phyloP scores from a whole-genome alignment of 139 green algal species.

The Picochlorum costavermella region DNA sequence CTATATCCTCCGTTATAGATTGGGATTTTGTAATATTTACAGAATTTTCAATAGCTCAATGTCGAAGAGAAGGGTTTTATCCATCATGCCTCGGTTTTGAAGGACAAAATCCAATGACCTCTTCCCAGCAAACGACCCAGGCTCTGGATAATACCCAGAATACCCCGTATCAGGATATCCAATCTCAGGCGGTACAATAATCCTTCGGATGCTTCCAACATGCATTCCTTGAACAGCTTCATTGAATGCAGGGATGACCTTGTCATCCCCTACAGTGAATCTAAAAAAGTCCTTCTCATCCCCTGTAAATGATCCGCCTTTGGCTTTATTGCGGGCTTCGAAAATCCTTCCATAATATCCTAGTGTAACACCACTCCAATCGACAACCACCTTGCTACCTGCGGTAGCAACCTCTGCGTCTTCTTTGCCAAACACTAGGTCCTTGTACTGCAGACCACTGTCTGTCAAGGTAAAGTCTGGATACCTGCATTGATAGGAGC shows the following conservation, averaged over 20 bases:
- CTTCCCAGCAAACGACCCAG: constrained; percentile 51
- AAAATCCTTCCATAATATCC: constrained; percentile 74
- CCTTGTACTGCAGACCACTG: constrained; percentile 56
- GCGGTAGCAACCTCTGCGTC: neutral
- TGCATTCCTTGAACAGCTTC: constrained; percentile 72
- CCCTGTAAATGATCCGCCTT: constrained; percentile 55
- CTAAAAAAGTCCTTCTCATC: constrained; percentile 57
- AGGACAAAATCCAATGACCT: constrained; percentile 86
- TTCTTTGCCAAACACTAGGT: constrained; percentile 46
- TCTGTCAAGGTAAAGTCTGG: constrained; percentile 38
- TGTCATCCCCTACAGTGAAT: constrained; percentile 52
- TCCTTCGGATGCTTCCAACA: constrained; percentile 49
- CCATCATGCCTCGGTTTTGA: constrained; percentile 76
- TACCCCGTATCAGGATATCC: constrained; percentile 69
- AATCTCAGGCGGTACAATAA: constrained; percentile 77
- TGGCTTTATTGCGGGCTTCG: constrained; percentile 81
- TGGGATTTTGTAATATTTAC: neutral
- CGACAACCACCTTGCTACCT: constrained; percentile 64
- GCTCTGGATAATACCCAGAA: constrained; percentile 40
- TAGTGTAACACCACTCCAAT: constrained; percentile 93
- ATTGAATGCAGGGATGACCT: constrained; percentile 65
- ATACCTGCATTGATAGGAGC: constrained; percentile 9
- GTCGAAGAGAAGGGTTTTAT: constrained; percentile 84
- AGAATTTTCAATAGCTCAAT: constrained; percentile 67
- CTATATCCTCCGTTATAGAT: too few relatives aligned